These are phyloP conservation scores for Ustilago curta DNA, from an alignment of 1,284 basidiomycete genomes.

Conservation along the genomic window DNA sequence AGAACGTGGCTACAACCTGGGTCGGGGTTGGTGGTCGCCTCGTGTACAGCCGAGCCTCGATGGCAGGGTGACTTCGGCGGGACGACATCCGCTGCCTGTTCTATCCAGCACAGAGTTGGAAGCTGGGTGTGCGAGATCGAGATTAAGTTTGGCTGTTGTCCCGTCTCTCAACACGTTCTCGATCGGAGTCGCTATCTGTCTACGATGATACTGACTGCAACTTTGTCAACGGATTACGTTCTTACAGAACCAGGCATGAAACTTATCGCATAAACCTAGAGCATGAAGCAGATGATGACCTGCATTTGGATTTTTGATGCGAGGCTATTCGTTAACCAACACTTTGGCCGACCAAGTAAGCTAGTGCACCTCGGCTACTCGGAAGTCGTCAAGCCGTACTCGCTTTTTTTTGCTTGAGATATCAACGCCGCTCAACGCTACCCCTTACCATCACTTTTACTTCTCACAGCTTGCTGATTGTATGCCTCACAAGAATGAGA, in stretches of 20 bases:
- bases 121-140: neutral
- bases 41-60: neutral
- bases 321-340: neutral
- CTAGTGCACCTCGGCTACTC: constrained; percentile 42
- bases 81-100: neutral
- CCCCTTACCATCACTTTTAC: neutral
- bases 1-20: constrained; percentile 1
- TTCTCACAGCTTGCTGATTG: neutral
- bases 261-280: constrained; percentile 2
- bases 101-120: no score
- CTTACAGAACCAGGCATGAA: neutral
- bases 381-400: constrained; percentile 35
- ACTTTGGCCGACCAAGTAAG: constrained; percentile 11
- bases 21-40: neutral
- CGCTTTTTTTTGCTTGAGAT: constrained; percentile 28
- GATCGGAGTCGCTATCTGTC: neutral
- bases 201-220: no score
- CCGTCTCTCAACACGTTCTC: constrained; percentile 3
- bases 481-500: neutral
- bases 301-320: constrained; percentile 2
- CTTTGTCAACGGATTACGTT: neutral
- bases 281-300: constrained; percentile 4
- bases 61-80: neutral
- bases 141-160: neutral
- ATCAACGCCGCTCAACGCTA: neutral